Evolutionary conservation across 495 filamentous ascomycete species (phyloP).

Genomic region (Neurospora discreta): DNA sequence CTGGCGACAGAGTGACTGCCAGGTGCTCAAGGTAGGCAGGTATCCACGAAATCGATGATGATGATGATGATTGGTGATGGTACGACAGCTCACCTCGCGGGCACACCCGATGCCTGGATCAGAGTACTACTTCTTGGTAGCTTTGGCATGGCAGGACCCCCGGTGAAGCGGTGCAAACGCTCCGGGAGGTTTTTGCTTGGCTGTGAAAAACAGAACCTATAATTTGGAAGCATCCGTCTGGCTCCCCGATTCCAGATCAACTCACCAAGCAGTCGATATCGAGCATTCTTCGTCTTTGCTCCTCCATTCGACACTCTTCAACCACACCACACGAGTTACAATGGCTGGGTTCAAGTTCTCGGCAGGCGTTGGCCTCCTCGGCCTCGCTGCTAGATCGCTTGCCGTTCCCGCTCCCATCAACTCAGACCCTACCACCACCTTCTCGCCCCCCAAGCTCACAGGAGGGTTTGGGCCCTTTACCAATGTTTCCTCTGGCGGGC

Average conservation of each 20-base stretch:
- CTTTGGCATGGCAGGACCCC: background rate
- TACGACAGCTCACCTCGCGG: background rate
- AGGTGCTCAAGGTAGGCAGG: background rate
- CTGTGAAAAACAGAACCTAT: background rate
- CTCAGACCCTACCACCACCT: constrained; percentile 25
- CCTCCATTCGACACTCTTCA: background rate
- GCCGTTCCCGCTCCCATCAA: constrained; percentile 28
- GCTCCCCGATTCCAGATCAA: background rate
- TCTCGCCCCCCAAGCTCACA: constrained; percentile 15
- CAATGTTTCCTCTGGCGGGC: constrained; percentile 40
- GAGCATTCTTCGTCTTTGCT: background rate
- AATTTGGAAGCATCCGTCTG: background rate
- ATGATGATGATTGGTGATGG: background rate
- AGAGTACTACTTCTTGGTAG: background rate
- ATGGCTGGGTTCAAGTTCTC: constrained; percentile 9
- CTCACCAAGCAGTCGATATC: background rate
- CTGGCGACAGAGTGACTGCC: background rate
- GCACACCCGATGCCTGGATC: background rate
- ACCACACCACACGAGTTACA: background rate
- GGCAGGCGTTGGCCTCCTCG: constrained; percentile 11
- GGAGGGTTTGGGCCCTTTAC: constrained; percentile 17
- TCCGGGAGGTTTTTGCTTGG: background rate
- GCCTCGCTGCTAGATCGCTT: constrained; percentile 2
- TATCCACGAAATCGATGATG: background rate
- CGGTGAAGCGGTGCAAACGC: background rate